A percentile compares a stretch with the other conserved stretches of the same genome.
phyloP scores from a whole-genome alignment of 306 rosid species.

The Corylus avellana region DNA sequence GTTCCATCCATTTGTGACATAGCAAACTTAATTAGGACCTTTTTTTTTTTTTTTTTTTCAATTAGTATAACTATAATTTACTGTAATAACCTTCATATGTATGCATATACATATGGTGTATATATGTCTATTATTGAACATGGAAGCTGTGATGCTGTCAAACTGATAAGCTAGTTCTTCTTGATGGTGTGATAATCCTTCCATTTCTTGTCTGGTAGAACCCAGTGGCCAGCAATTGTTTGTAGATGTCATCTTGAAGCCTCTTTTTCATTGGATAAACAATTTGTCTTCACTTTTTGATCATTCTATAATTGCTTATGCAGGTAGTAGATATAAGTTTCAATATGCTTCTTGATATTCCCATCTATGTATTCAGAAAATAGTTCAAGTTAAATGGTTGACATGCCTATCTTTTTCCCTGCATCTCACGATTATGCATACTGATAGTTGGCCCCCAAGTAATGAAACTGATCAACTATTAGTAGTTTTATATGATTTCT shows the following conservation, averaged over 20 bases:
- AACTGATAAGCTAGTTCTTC: neutral
- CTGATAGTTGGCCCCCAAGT: neutral
- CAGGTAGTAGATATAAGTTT: neutral
- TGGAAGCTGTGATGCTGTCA: no score
- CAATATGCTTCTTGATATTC: neutral
- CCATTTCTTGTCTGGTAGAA: neutral
- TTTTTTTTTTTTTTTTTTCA: no score
- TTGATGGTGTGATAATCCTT: neutral
- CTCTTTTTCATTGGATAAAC: neutral
- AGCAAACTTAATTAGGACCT: no score
- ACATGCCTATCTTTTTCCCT: neutral
- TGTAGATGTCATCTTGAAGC: neutral
- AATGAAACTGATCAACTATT: neutral
- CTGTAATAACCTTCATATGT: no score
- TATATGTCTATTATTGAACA: neutral
- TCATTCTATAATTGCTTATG: neutral
- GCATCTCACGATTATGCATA: neutral
- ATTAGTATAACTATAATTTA: no score
- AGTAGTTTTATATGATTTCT: constrained; percentile 6
- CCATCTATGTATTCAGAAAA: neutral
- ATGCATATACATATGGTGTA: no score
- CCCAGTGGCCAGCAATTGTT: neutral
- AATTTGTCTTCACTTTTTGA: neutral
- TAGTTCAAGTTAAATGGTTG: neutral
- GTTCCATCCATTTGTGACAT: no score